phyloP scores from a whole-genome alignment of 345 rosid species.

The Linum tenue region DNA sequence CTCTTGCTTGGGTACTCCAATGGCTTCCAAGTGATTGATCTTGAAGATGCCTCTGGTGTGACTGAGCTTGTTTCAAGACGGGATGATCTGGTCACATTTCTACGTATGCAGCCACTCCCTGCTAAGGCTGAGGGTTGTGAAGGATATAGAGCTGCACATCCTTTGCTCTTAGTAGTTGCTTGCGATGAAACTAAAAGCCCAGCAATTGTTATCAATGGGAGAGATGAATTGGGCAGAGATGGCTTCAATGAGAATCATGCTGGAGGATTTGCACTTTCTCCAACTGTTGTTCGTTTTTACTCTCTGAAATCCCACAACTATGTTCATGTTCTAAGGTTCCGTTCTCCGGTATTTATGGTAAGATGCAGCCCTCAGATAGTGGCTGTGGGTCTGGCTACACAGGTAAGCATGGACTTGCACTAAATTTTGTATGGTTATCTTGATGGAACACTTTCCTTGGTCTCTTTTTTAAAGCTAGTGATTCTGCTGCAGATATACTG shows the following conservation, averaged over 20 bases:
- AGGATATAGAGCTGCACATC: constrained; percentile 50
- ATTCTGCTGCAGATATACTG: constrained; percentile 68
- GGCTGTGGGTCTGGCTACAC: constrained; percentile 65
- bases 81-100: constrained; percentile 69
- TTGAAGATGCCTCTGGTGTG: constrained; percentile 78
- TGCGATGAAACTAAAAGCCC: constrained; percentile 22
- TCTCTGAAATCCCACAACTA: constrained; percentile 73
- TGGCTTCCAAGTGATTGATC: constrained; percentile 98
- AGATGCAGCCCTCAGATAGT: constrained; percentile 89
- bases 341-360: constrained; percentile 63
- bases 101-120: constrained; percentile 82
- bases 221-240: constrained; percentile 37
- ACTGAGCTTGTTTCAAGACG: constrained; percentile 58
- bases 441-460: not conserved
- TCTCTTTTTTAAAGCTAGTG: not conserved
- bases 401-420: constrained; percentile 34
- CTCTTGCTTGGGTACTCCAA: constrained; percentile 71
- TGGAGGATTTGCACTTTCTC: constrained; percentile 30
- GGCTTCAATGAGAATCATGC: constrained; percentile 31
- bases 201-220: constrained; percentile 32
- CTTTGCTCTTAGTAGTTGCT: constrained; percentile 68
- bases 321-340: constrained; percentile 62
- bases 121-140: constrained; percentile 22
- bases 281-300: constrained; percentile 59
- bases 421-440: not conserved